These are phyloP conservation scores for Lichina pygmaea DNA, from an alignment of 495 filamentous ascomycete species.

Conservation along the genomic window DNA sequence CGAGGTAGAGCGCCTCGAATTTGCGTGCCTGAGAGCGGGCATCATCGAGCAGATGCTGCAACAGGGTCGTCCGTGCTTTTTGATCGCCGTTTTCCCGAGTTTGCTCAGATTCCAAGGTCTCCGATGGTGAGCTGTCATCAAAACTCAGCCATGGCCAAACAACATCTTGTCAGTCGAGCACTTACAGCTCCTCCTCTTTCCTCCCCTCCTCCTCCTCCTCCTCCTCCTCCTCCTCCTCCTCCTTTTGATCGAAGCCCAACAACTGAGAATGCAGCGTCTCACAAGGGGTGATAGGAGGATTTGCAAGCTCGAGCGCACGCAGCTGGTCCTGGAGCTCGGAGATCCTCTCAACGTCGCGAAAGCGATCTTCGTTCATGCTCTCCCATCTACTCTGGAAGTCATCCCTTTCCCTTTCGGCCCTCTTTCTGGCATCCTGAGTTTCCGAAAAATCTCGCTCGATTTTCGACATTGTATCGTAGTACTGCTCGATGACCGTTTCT, in stretches of 20 bases:
- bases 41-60: conserved; percentile 10
- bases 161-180: no score
- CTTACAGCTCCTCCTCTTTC: no score
- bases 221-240: no score
- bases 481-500: conserved; percentile 31
- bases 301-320: conserved; percentile 16
- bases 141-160: no score
- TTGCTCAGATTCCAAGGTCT: no score
- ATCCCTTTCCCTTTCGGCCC: conserved; percentile 30
- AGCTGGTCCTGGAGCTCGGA: conserved; percentile 25
- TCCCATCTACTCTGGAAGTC: conserved; percentile 25
- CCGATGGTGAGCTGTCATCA: no score
- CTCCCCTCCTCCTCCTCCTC: no score
- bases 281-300: conserved; percentile 3
- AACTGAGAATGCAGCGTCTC: conserved; percentile 4
- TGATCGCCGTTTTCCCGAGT: not conserved
- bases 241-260: not conserved
- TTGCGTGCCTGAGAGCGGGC: conserved; percentile 4
- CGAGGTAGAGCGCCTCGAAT: conserved; percentile 7
- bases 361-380: conserved; percentile 25
- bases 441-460: conserved; percentile 36
- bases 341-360: conserved; percentile 25
- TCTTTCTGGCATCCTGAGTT: conserved; percentile 25
- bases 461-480: conserved; percentile 24
- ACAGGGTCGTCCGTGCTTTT: conserved; percentile 6